Base-by-base conservation (phyloP, 2,329 filamentous ascomycete species). In the Aspergillus hortae region DNA sequence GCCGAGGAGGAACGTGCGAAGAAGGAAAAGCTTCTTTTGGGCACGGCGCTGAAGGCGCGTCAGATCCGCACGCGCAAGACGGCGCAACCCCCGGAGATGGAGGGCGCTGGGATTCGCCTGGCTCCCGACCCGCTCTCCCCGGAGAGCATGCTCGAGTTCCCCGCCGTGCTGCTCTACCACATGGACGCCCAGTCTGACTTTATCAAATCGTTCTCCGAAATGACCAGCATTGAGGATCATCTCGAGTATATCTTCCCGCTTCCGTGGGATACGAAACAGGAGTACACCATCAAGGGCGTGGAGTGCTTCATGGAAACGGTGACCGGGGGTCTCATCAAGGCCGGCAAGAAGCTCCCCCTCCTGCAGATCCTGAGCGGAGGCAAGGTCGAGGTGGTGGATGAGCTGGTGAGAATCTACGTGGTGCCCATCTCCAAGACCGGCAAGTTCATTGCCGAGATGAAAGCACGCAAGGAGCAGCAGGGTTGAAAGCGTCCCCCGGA, bases 301-400 rank as follows among this genome's bases (percentile, higher is more conserved):
- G 91, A 96, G 61, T 94, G 90, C 64, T 97, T 90, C 70, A 87
- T 95, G 77, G 91, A 96, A 76, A 97, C 91, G 0, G 73, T 74
- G 4, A 76, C 78, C 0, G 91, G 91, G 0, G 91, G 92, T 0
- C 70, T 99, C 62, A 83, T 96, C 63, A 96, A 95, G 75, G 86
- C 92, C 19, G 92, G 94, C 44, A 92, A 89, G 80, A 94, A 92
- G 67, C 80, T 94, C 57, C 77, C 83, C 17, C 70, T 97, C 60
- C 71, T 90, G 46, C 89, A 90, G 75, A 81, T 92, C 27, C 72
- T 97, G 56, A 78, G 78, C 7, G 83, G 83, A 7, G 90, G 89
- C 6, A 91, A 88, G 65, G 84, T 95, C 6, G 92, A 95, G 73
- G 80, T 99, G 9, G 85, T 95, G 44, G 92, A 99, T 72, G 88